phyloP scores from a whole-genome alignment of 805 yeast species.

The Torulaspora franciscae region DNA sequence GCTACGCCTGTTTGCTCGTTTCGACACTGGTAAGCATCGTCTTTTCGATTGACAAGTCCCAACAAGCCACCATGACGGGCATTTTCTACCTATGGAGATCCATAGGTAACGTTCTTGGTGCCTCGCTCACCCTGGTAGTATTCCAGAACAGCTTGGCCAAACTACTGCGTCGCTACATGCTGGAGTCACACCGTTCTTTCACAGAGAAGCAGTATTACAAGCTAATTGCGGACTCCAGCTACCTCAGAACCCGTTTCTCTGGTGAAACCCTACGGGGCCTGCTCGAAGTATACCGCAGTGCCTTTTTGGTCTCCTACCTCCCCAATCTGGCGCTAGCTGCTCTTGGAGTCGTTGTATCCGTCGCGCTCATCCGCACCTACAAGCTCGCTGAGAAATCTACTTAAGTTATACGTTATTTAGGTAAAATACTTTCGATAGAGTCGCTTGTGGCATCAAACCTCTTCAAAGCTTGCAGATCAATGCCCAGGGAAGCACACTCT shows the following conservation, averaged over 20 bases:
- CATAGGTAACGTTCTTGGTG: conserved; percentile 45
- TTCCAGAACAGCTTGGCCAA: conserved; percentile 35
- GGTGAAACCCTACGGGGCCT: conserved; percentile 14
- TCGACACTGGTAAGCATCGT: conserved; percentile 54
- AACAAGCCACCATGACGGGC: conserved; percentile 48
- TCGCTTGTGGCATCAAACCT: conserved; percentile 20
- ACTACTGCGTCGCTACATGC: conserved; percentile 35
- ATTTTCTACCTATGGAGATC: conserved; percentile 48
- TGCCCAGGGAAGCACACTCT: conserved; percentile 24
- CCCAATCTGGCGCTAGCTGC: conserved; percentile 27
- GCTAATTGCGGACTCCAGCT: conserved; percentile 30
- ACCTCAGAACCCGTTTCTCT: conserved; percentile 27
- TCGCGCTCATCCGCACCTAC: conserved; percentile 13
- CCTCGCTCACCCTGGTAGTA: conserved; percentile 39
- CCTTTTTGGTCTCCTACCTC: conserved; percentile 29
- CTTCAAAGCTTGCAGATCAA: conserved; percentile 14
- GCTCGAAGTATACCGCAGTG: conserved; percentile 23
- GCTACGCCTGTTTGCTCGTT: conserved; percentile 50
- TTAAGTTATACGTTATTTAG: conserved; percentile 3
- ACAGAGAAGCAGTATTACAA: conserved; percentile 22
- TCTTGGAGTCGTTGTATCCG: conserved; percentile 19
- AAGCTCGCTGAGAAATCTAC: conserved; percentile 1
- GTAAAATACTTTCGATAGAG: conserved; percentile 21
- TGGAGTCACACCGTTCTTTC: conserved; percentile 13
- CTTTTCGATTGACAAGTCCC: conserved; percentile 41